Percentiles rank a stretch among this genome's conserved stretches.
phyloP scores from a whole-genome alignment of 2,329 filamentous ascomycete species.

The Exophiala calicioides region DNA sequence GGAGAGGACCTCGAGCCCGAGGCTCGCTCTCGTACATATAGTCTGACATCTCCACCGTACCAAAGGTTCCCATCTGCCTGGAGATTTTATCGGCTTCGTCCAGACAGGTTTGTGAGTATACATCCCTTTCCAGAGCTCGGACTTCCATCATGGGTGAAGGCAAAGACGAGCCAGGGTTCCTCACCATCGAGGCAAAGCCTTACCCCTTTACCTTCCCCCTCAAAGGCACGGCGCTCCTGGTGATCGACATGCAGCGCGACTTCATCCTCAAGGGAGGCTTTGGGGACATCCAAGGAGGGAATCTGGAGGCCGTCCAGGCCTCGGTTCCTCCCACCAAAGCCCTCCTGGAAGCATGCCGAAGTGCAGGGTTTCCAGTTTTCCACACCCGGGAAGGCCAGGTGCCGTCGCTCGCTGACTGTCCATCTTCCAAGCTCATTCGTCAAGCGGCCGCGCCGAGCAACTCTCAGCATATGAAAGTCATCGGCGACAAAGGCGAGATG shows the following conservation, averaged over 20 bases:
- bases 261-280: conserved; percentile 54
- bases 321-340: conserved; percentile 44
- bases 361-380: conserved; percentile 48
- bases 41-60: conserved; percentile 9
- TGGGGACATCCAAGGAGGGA: conserved; percentile 53
- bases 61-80: no score
- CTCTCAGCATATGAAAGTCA: conserved; percentile 47
- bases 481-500: conserved; percentile 56
- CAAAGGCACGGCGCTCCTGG: conserved; percentile 50
- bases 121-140: neutral
- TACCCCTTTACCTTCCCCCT: conserved; percentile 53
- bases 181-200: conserved; percentile 73
- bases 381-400: conserved; percentile 54
- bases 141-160: conserved; percentile 30
- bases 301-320: conserved; percentile 42
- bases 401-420: conserved; percentile 55
- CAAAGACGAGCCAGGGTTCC: conserved; percentile 61
- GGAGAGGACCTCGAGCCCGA: no score
- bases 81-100: no score
- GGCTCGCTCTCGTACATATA: conserved; percentile 3
- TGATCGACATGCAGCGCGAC: conserved; percentile 57
- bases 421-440: conserved; percentile 52
- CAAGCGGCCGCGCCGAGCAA: conserved; percentile 52
- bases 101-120: no score
- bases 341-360: conserved; percentile 46